Evolutionary conservation across 108 stramenopile genomes (phyloP).

Genomic region (Cyclostephanos tholiformis): DNA sequence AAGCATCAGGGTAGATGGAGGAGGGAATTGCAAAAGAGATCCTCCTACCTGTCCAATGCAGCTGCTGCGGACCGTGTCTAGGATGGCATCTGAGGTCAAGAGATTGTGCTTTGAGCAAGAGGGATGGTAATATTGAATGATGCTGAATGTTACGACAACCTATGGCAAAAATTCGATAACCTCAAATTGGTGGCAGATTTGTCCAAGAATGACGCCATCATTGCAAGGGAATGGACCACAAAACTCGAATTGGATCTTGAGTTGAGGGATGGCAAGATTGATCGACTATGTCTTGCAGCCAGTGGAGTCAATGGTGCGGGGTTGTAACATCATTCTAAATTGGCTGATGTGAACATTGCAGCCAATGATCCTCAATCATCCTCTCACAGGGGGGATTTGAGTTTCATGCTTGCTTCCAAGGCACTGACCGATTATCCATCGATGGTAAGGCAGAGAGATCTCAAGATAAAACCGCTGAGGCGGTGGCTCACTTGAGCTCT

Average conservation of each 20-base stretch:
- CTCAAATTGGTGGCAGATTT: constrained; percentile 6
- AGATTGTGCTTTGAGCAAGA: neutral
- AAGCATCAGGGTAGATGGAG: constrained; percentile 16
- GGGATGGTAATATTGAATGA: neutral
- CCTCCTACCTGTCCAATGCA: no score
- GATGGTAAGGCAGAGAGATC: constrained; percentile 30
- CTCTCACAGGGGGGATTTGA: neutral
- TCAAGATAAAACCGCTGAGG: constrained; percentile 25
- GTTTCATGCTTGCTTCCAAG: neutral
- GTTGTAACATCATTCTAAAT: neutral
- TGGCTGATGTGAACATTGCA: neutral
- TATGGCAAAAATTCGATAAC: constrained; percentile 13
- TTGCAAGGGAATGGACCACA: constrained; percentile 15
- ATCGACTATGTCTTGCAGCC: neutral
- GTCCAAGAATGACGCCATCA: constrained; percentile 1
- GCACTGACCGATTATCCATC: constrained; percentile 6
- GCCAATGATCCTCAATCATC: neutral
- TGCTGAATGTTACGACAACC: constrained; percentile 12
- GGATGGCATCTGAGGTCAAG: neutral
- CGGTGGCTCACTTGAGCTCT: constrained; percentile 27
- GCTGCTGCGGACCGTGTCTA: neutral
- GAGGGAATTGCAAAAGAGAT: no score
- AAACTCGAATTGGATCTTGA: constrained; percentile 20
- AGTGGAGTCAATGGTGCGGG: no score
- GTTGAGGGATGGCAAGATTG: neutral